Evolutionary conservation across 306 rosid genomes (phyloP), one percentile per base, ranked within the genome.

Genomic region (Sicyos baderoa): DNA sequence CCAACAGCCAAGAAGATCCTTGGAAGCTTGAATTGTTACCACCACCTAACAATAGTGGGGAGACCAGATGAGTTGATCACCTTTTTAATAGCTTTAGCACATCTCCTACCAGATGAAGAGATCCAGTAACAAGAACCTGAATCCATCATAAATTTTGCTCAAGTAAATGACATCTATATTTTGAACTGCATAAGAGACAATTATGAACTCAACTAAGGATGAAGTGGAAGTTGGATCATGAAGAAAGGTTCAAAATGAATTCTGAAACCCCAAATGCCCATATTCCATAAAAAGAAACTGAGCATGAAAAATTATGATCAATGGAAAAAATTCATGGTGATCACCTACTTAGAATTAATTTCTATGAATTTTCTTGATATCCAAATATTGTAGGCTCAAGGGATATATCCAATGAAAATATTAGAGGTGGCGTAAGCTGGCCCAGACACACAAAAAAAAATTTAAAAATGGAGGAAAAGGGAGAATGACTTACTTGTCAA

Each of bases 41-140:
- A 58, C 19, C n/a, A n/a, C 55, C 18, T 27, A 57, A 57, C 63
- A 25, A 27, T 25, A 17, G 29, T 25, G 29, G 29, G 29, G 29
- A 25, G 63, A 25, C 40, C 42, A 2, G 63, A 57, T 25, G 42
- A 57, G 42, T 25, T 57, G 19, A 15, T 79, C 79, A 82, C 73
- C 80, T 80, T 67, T 25, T 83, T 75, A 83, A 27, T 49, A 80
- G 81, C 77, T 78, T 83, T 44, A 80, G 74, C 12, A 83, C 83
- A 71, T 83, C 87, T 44, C 87, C 87, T 3, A 86, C 92, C 71
- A 86, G 75, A 83, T 89, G 96, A 74, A 89, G 71, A 13, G 92
- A 86, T 69, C 92, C 96, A 15, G 96, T 86, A 60, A 86, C 96
- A 68, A 89, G 96, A 64, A 89, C 91, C 96, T 89, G 83, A 16